Conservation (phyloP, 1,284 basidiomycete species). For the Malassezia restricta region DNA sequence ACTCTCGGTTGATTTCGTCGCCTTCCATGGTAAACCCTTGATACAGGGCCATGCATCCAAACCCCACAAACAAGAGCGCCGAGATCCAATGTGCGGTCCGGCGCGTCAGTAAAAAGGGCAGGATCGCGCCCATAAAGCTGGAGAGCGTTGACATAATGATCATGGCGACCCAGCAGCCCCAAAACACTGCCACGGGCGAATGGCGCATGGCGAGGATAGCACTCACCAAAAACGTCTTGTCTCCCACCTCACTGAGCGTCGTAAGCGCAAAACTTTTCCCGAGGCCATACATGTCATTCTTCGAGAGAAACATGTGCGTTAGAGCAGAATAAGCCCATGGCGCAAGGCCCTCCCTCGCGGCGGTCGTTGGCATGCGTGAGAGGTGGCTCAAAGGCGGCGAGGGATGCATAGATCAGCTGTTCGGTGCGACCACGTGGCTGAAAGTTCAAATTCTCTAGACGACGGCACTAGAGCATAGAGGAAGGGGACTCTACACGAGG, state of each 20-base stretch:
- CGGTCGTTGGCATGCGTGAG: not conserved
- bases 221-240: slow-evolving; percentile 95
- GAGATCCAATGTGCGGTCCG: slow-evolving; percentile 65
- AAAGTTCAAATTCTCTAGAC: no score
- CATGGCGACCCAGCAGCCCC: slow-evolving; percentile 75
- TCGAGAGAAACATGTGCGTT: not conserved
- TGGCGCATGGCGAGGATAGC: slow-evolving; percentile 95
- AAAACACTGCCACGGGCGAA: slow-evolving; percentile 70
- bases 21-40: slow-evolving; percentile 33
- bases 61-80: slow-evolving; percentile 50
- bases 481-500: no score
- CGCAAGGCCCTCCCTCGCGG: not conserved
- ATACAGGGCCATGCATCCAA: slow-evolving; percentile 32
- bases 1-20: slow-evolving; percentile 53
- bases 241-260: slow-evolving; percentile 54
- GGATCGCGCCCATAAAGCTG: slow-evolving; percentile 35
- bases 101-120: slow-evolving; percentile 35
- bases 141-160: slow-evolving; percentile 60
- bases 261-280: slow-evolving; percentile 14
- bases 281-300: slow-evolving; percentile 3
- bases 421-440: no score
- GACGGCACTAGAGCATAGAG: no score
- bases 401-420: no score
- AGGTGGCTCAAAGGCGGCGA: no score
- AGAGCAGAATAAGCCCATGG: not conserved